Conservation (phyloP, 495 filamentous ascomycete genomes). For the Hyphodiscus hymeniophilus region DNA sequence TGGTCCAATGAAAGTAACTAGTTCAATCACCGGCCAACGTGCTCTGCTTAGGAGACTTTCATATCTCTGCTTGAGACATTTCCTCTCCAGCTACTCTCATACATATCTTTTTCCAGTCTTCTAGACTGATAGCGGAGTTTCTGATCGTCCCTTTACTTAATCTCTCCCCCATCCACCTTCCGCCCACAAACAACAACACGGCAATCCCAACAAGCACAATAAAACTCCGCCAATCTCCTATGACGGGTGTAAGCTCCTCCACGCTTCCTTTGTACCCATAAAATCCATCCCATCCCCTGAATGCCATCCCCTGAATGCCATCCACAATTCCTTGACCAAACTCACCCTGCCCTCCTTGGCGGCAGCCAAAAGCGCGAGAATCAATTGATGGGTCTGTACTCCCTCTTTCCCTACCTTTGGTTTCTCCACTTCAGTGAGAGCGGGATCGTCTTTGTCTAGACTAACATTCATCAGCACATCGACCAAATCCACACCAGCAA, state of each 20-base stretch:
- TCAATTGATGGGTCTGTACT: constrained; percentile 1
- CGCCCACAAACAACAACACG: background rate
- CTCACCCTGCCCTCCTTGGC: background rate
- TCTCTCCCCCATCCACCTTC: background rate
- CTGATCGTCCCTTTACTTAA: background rate
- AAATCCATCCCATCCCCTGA: background rate
- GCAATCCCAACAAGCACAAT: background rate
- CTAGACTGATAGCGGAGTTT: background rate
- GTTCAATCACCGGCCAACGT: background rate
- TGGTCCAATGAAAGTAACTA: background rate
- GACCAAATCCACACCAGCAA: constrained; percentile 7
- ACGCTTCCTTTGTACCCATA: constrained; percentile 2
- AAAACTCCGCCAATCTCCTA: background rate
- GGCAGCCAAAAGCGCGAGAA: background rate
- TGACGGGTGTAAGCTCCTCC: constrained; percentile 5
- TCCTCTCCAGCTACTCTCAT: background rate
- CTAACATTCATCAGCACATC: background rate
- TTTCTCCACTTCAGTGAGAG: background rate
- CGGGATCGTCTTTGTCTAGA: background rate
- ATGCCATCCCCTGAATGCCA: background rate
- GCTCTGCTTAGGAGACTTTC: background rate
- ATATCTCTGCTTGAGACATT: background rate
- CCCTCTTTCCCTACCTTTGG: constrained; percentile 4
- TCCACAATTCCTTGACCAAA: constrained; percentile 1
- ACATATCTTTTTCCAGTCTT: constrained; percentile 1